Evolutionary conservation across 2,329 filamentous ascomycete species (phyloP), one percentile per base, ranked within the genome.

Genomic region (Fusarium sarcochroum): DNA sequence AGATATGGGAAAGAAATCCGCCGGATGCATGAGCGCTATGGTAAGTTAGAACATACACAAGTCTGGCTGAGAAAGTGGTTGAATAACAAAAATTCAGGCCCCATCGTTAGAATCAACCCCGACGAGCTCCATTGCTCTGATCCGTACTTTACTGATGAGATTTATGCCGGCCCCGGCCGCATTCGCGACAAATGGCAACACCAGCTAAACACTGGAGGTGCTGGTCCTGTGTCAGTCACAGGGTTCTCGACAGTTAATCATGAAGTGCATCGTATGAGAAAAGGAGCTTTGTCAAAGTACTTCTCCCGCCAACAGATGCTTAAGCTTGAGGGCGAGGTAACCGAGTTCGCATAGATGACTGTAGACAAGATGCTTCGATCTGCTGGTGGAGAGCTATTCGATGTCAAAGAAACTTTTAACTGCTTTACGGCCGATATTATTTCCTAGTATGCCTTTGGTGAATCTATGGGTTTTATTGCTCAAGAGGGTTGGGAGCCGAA

Each of bases 341-440:
- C 63, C 2, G 69, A 74, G 4, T 69, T 74, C 30, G 68, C 74
- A 0, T 61, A 70, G 3, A 50, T 73, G 25, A 70, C 77, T 2
- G 68, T 73, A 14, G 69, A 76, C 41, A 79, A 79, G 52, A 58
- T 80, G 58, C 68, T 81, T 6, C 47, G 52, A 4, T 64, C 63
- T 8, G 44, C 66, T 9, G 70, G 72, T 14, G 71, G 65, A 17
- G 60, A 67, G 7, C 60, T 75, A 0, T 76, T 81, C n/a, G 76
- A 81, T 37, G 63, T 80, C 10, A 76, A 74, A 30, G 73, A 77
- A 18, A 66, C 79, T 3, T 80, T 78, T 51, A 80, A 77, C 57
- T 81, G 79, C 63, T 80, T 80, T 53, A 80, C 79, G 0, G 75
- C 78, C 1, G 80, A 82, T n/a, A 74, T 76, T 4, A 81, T 81